A percentile compares a stretch with the other conserved stretches of the same genome.
Conservation (phyloP, 257 asterid species). For the Asclepias syriaca region DNA sequence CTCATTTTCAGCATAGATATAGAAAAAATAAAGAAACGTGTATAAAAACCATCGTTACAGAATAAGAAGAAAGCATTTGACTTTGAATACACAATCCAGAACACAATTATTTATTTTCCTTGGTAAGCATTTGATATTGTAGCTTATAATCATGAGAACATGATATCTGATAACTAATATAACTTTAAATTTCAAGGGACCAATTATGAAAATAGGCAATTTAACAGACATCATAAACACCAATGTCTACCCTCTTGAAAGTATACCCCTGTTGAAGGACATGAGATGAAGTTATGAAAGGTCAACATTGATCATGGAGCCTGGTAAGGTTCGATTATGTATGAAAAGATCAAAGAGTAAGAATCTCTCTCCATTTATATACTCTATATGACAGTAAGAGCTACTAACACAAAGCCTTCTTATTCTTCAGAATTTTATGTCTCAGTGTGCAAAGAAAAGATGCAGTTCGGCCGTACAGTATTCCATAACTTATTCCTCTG, state of each 20-base stretch:
- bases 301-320: too few relatives aligned
- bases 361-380: not conserved
- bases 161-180: not conserved
- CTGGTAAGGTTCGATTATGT: not conserved
- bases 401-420: not conserved
- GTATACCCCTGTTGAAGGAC: too few relatives aligned
- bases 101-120: not conserved
- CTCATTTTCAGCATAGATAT: not conserved
- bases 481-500: too few relatives aligned
- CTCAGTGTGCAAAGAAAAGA: too few relatives aligned
- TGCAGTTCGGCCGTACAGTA: too few relatives aligned
- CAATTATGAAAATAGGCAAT: not conserved
- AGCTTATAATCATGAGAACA: not conserved
- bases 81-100: not conserved
- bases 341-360: too few relatives aligned
- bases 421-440: not conserved
- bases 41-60: not conserved
- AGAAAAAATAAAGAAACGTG: not conserved
- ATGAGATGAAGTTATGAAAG: too few relatives aligned
- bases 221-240: not conserved
- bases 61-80: not conserved
- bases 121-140: not conserved
- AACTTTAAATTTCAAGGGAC: not conserved
- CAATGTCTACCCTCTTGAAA: not conserved
- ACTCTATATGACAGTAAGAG: not conserved